These are phyloP conservation scores for Rhodotorula sp. DNA, from an alignment of 1,284 basidiomycete species.

Conservation along the genomic window DNA sequence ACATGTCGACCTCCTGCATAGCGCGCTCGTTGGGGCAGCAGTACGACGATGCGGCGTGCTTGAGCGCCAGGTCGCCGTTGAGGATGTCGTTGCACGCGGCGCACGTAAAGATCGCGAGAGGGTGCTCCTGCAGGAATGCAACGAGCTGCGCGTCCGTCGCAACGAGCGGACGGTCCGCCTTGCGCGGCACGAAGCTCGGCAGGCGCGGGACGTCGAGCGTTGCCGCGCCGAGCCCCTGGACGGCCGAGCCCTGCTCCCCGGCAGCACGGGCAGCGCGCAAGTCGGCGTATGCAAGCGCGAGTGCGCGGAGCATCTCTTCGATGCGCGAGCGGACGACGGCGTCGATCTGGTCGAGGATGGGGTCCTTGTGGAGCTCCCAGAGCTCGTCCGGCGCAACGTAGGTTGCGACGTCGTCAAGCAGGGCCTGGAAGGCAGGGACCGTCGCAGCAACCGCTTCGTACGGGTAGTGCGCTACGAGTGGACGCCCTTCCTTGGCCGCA, in stretches of 20 bases:
- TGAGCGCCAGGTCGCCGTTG: not conserved
- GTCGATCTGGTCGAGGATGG: not conserved
- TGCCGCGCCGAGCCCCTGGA: not conserved
- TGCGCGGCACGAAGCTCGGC: conserved; percentile 13
- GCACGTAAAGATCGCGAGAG: conserved; percentile 4
- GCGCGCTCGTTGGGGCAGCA: not conserved
- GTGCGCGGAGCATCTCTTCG: not conserved
- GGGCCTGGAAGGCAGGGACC: not conserved
- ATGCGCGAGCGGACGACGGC: conserved; percentile 4
- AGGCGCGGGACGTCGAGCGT: conserved; percentile 15
- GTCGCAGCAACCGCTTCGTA: not conserved
- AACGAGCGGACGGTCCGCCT: not conserved
- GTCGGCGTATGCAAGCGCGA: not conserved
- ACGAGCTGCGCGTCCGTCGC: conserved; percentile 17
- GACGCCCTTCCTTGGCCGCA: not conserved
- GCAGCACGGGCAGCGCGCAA: not conserved
- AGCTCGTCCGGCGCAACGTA: not conserved
- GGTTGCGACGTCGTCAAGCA: not conserved
- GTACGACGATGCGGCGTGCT: not conserved
- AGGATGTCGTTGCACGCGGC: not conserved
- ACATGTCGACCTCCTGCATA: not conserved
- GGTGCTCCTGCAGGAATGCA: not conserved
- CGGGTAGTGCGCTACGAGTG: not conserved
- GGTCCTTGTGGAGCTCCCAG: not conserved
- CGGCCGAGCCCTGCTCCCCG: not conserved